Percentiles rank a stretch among this genome's conserved stretches.
These are phyloP conservation scores for Cokeromyces recurvatus DNA, from an alignment of 371 early-diverging fungal genomes.

Conservation along the genomic window DNA sequence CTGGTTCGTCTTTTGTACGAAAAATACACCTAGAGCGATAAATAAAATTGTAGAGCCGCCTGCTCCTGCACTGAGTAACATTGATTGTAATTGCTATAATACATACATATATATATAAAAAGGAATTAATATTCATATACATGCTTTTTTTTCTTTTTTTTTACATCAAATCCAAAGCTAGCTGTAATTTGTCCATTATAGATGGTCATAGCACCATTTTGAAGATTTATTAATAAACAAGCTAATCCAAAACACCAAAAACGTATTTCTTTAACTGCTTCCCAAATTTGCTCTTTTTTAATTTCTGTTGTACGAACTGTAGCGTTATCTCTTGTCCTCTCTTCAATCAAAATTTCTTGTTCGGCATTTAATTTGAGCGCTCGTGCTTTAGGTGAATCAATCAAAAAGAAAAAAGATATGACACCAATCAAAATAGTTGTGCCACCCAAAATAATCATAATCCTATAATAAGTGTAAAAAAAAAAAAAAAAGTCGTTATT, in stretches of 20 bases:
- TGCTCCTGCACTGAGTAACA: conserved; percentile 14
- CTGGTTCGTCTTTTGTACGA: conserved; percentile 9
- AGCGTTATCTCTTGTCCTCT: conserved; percentile 27
- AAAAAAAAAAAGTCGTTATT: too few species aligned
- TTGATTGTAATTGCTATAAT: conserved; percentile 15
- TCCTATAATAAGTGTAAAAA: background rate
- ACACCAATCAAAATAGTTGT: conserved; percentile 22
- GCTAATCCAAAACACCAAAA: conserved; percentile 26
- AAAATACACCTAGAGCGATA: conserved; percentile 3
- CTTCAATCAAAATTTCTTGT: conserved; percentile 31
- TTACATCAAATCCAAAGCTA: conserved; percentile 30
- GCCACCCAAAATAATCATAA: conserved; percentile 32
- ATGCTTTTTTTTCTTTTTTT: too few species aligned
- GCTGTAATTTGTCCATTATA: conserved; percentile 27
- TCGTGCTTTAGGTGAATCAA: conserved; percentile 29
- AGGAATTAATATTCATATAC: too few species aligned
- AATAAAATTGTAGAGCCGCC: conserved; percentile 14
- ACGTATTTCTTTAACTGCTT: conserved; percentile 27
- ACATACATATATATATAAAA: too few species aligned
- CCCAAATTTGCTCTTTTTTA: conserved; percentile 23
- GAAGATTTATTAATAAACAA: conserved; percentile 27
- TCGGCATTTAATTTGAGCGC: conserved; percentile 27
- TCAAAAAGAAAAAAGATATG: conserved; percentile 27
- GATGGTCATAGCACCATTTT: conserved; percentile 33
- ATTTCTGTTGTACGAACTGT: conserved; percentile 24